phyloP scores from a whole-genome alignment of 2,329 filamentous ascomycete genomes.

The Phaeosphaeria sp. region DNA sequence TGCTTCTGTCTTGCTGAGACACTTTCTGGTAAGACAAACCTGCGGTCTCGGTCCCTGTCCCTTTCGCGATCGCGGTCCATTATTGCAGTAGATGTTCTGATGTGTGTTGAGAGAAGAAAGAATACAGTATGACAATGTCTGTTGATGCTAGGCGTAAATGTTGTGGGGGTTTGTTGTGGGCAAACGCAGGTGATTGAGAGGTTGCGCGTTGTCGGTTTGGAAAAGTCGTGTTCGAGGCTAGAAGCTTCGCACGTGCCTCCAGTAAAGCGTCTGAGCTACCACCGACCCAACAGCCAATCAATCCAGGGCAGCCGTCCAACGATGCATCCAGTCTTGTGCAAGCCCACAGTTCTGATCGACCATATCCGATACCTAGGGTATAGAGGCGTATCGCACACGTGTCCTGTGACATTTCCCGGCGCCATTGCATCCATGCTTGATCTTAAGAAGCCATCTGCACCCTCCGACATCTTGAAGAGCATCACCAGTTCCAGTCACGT shows the following conservation, averaged over 20 bases:
- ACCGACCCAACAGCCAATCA: slow-evolving; percentile 1
- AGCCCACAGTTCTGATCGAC: too few relatives aligned
- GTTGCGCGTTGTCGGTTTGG: slow-evolving; percentile 16
- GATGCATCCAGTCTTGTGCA: background rate
- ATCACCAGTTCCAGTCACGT: background rate
- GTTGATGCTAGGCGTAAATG: background rate
- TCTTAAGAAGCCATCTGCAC: background rate
- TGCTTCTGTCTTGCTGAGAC: slow-evolving; percentile 14
- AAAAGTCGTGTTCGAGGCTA: slow-evolving; percentile 39
- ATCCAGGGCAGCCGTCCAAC: background rate
- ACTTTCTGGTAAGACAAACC: slow-evolving; percentile 45
- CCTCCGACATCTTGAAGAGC: background rate
- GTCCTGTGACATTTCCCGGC: background rate
- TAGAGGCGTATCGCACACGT: background rate
- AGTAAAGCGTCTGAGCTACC: slow-evolving; percentile 4
- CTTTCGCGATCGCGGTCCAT: slow-evolving; percentile 51
- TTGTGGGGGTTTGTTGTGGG: slow-evolving; percentile 3
- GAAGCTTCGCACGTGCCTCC: slow-evolving; percentile 15
- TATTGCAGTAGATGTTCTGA: slow-evolving; percentile 7
- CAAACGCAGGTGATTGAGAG: slow-evolving; percentile 10
- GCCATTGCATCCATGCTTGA: background rate
- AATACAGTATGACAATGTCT: slow-evolving; percentile 7
- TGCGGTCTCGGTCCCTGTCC: slow-evolving; percentile 52
- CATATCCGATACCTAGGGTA: too few relatives aligned
- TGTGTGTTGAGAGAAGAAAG: background rate